Evolutionary conservation across 2,329 filamentous ascomycete species (phyloP).

Genomic region (Lithohypha guttulata): DNA sequence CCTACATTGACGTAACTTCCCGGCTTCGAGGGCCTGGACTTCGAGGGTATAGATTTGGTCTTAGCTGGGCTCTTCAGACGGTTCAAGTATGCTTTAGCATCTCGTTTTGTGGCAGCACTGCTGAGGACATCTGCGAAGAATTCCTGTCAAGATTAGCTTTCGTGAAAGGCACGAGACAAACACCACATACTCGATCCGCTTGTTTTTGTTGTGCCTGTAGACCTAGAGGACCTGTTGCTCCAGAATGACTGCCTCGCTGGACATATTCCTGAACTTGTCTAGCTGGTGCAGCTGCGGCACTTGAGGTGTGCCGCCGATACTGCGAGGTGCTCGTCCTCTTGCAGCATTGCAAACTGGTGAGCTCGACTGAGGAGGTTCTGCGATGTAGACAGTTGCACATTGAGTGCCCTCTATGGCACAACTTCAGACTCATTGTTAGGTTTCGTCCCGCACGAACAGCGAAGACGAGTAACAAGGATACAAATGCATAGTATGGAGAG

Average conservation of each 20-base stretch:
- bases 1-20: conserved; percentile 37
- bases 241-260: background rate
- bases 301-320: conserved; percentile 9
- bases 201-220: conserved; percentile 34
- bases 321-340: too few species aligned
- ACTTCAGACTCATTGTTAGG: conserved; percentile 5
- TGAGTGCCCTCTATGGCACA: conserved; percentile 4
- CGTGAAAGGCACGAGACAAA: too few species aligned
- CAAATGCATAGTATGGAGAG: conserved; percentile 33
- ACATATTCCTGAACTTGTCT: background rate
- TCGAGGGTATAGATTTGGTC: conserved; percentile 12
- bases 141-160: conserved; percentile 44
- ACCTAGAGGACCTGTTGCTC: conserved; percentile 22
- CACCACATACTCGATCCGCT: too few species aligned
- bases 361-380: background rate
- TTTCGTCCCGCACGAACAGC: conserved; percentile 8
- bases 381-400: background rate
- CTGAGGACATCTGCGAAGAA: conserved; percentile 78
- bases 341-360: background rate
- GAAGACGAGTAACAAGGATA: conserved; percentile 8
- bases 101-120: conserved; percentile 81
- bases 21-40: conserved; percentile 13
- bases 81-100: conserved; percentile 83
- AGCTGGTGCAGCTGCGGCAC: conserved; percentile 17
- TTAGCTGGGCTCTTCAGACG: conserved; percentile 53